Evolutionary conservation across 2,329 filamentous ascomycete species (phyloP).

Genomic region (Lachnellula occidentalis): DNA sequence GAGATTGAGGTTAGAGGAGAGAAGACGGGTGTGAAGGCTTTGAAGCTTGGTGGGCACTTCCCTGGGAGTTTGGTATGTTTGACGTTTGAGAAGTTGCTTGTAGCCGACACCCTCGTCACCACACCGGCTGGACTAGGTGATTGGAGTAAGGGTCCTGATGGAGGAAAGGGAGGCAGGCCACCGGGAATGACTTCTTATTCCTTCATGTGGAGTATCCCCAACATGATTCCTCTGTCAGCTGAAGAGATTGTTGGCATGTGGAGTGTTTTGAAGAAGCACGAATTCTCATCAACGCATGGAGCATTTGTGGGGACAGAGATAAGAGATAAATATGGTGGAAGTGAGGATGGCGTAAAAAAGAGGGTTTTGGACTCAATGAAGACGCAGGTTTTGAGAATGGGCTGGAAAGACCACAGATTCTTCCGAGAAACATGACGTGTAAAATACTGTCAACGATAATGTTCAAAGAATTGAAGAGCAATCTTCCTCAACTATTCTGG

Average conservation of each 20-base stretch:
- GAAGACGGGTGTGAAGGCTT: slow-evolving; percentile 48
- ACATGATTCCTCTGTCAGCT: slow-evolving; percentile 65
- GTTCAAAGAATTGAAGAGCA: too few relatives aligned
- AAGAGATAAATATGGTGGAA: slow-evolving; percentile 35
- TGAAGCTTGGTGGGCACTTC: slow-evolving; percentile 77
- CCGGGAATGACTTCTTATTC: slow-evolving; percentile 49
- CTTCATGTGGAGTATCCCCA: slow-evolving; percentile 75
- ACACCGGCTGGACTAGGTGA: slow-evolving; percentile 53
- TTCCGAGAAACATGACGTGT: slow-evolving; percentile 18
- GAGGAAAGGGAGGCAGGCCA: slow-evolving; percentile 36
- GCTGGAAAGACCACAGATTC: slow-evolving; percentile 23
- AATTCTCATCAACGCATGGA: slow-evolving; percentile 63
- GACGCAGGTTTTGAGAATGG: slow-evolving; percentile 52
- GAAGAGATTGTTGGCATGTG: slow-evolving; percentile 64
- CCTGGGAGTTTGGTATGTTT: slow-evolving; percentile 66
- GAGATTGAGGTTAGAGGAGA: slow-evolving; percentile 35
- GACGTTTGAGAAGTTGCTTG: slow-evolving; percentile 56
- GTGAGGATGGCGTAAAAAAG: slow-evolving; percentile 44
- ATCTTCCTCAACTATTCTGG: too few relatives aligned
- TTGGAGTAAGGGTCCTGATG: slow-evolving; percentile 41
- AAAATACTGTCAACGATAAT: background rate
- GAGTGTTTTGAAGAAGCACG: slow-evolving; percentile 54
- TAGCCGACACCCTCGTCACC: slow-evolving; percentile 72
- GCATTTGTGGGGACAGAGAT: slow-evolving; percentile 62
- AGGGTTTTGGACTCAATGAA: slow-evolving; percentile 71